phyloP scores from a whole-genome alignment of 208 protist genomes.

The Acanthamoeba culbertsoni region DNA sequence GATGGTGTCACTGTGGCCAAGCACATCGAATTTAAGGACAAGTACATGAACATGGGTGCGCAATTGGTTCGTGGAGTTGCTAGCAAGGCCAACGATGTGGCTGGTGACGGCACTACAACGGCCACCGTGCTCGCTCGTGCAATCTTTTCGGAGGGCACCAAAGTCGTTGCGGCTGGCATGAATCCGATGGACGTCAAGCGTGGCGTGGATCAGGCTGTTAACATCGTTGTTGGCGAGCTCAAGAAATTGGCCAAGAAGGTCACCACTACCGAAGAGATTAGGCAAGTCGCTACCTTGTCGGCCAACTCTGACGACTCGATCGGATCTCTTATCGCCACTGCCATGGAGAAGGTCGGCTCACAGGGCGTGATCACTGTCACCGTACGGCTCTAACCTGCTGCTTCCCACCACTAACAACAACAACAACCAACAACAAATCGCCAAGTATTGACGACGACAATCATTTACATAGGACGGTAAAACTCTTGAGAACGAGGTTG shows the following conservation, averaged over 20 bases:
- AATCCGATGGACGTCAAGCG: constrained; percentile 99
- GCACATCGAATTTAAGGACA: constrained; percentile 98
- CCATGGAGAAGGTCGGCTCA: constrained; percentile 99
- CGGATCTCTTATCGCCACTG: constrained; percentile 96
- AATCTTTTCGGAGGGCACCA: constrained; percentile 97
- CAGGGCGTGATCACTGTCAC: constrained; percentile 99
- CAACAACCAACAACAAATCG: no score
- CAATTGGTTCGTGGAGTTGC: constrained; percentile 91
- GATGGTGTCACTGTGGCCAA: constrained; percentile 99
- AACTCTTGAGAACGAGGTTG: constrained; percentile 96
- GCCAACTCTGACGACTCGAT: constrained; percentile 98
- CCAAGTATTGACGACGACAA: no score
- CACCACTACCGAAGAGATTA: constrained; percentile 94
- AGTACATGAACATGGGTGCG: constrained; percentile 98
- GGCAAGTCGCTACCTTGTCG: constrained; percentile 98
- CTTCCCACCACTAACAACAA: neutral
- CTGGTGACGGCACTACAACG: constrained; percentile 99
- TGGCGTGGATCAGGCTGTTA: constrained; percentile 97
- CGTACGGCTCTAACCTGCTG: constrained; percentile 40
- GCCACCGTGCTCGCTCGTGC: constrained; percentile 97
- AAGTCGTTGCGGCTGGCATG: constrained; percentile 96
- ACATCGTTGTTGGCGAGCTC: constrained; percentile 89
- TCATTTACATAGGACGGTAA: constrained; percentile 92
- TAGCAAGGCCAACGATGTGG: constrained; percentile 97
- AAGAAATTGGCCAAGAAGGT: constrained; percentile 91